phyloP scores from a whole-genome alignment of 371 early-diverging fungal species.

The Choanephora cucurbitarum region DNA sequence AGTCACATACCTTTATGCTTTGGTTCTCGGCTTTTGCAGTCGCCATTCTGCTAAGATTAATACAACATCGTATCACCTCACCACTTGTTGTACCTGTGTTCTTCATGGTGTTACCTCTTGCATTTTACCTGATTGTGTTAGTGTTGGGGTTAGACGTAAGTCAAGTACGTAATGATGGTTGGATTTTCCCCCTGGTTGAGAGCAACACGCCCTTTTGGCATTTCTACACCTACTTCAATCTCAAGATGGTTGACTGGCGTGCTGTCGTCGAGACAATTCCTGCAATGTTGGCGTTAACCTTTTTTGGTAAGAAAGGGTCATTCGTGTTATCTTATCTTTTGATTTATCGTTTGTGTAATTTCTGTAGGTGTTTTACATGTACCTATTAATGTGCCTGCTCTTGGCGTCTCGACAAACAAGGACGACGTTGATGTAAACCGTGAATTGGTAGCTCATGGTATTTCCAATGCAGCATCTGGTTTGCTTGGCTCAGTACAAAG shows the following conservation, averaged over 20 bases:
- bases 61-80: conserved; percentile 47
- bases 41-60: conserved; percentile 65
- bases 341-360: conserved; percentile 5
- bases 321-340: not conserved
- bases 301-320: conserved; percentile 70
- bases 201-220: conserved; percentile 81
- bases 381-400: conserved; percentile 91
- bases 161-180: conserved; percentile 71
- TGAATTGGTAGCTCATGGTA: conserved; percentile 94
- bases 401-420: conserved; percentile 86
- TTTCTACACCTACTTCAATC: conserved; percentile 82
- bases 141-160: conserved; percentile 64
- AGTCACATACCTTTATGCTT: conserved; percentile 61
- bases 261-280: conserved; percentile 79
- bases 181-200: conserved; percentile 85
- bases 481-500: conserved; percentile 80
- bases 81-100: conserved; percentile 87
- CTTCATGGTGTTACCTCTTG: conserved; percentile 77
- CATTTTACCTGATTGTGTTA: conserved; percentile 73
- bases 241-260: conserved; percentile 73
- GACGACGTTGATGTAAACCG: conserved; percentile 87
- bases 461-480: conserved; percentile 86
- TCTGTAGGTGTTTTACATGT: conserved; percentile 83
- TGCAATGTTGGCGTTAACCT: conserved; percentile 90
- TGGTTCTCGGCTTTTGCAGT: conserved; percentile 81